Evolutionary conservation across 225 moss, liverwort and hornwort species (phyloP), one percentile per base, ranked within the genome.

Genomic region (Bryum argenteum): DNA sequence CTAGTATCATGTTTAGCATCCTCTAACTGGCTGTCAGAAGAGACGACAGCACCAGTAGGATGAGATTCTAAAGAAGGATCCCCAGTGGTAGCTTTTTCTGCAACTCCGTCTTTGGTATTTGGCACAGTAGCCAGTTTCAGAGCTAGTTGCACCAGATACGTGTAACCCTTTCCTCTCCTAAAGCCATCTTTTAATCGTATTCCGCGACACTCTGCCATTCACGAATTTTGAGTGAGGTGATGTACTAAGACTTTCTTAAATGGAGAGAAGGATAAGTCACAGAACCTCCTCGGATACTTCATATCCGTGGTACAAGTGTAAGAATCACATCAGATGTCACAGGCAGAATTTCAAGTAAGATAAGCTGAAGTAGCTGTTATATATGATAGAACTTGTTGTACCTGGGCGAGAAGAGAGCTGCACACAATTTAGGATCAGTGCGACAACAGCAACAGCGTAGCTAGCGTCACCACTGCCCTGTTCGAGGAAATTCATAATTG

Each of bases 351-450:
- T n/a, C n/a, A n/a, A n/a, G 39, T 21, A 16, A 53, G 42, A 56
- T 21, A 45, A 54, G 41, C 63, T 48, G 39, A 74, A 69, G 38
- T 24, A 61, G 41, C 21, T 48, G 47, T 58, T 54, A 18, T 63
- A 58, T 21, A 38, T 67, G 57, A 71, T 22, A n/a, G 50, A 15
- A 55, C 40, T 69, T 63, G 6, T 19, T 63, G 42, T 80, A 93
- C 93, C 93, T 81, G 86, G 81, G 76, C 78, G 71, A 71, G 79
- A 81, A 65, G 93, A 94, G 44, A 94, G 84, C 77, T 89, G 89
- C 17, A 94, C 80, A 78, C 93, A 94, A 65, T 91, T 91, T 66
- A 88, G 77, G 72, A 94, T 82, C 66, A 94, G 63, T 21, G 81
- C 78, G 21, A 91, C 82, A 55, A 94, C 86, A 42, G 77, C 85